Evolutionary conservation across 768 basidiomycete species (phyloP).

Genomic region (Hemileccinum rubropunctum): DNA sequence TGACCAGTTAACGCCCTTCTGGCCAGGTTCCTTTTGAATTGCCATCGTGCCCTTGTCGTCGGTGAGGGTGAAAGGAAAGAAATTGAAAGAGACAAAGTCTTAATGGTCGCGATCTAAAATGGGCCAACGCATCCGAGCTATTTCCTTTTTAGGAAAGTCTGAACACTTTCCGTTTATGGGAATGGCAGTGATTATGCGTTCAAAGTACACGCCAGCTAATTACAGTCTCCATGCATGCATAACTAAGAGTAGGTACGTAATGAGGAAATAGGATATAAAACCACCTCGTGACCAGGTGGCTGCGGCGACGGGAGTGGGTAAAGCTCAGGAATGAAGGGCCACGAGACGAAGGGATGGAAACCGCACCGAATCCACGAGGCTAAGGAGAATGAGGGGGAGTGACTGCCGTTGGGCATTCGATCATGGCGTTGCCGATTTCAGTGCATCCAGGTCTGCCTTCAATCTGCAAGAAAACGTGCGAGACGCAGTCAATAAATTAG

Average conservation of each 20-base stretch:
- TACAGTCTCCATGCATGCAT: constrained; percentile 22
- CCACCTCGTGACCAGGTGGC: constrained; percentile 5
- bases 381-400: constrained; percentile 6
- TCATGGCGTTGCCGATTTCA: constrained; percentile 34
- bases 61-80: constrained; percentile 13
- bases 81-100: constrained; percentile 2
- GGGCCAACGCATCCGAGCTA: background rate
- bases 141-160: constrained; percentile 2
- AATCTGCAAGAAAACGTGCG: constrained; percentile 47
- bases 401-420: constrained; percentile 15
- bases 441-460: constrained; percentile 61
- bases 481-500: constrained; percentile 38
- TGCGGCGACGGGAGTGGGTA: background rate
- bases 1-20: constrained; percentile 91
- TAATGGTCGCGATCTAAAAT: constrained; percentile 9
- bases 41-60: constrained; percentile 52
- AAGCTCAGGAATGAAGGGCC: constrained; percentile 12
- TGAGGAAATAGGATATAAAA: constrained; percentile 26
- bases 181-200: constrained; percentile 6
- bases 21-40: constrained; percentile 82
- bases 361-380: constrained; percentile 39
- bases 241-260: constrained; percentile 28
- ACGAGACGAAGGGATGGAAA: constrained; percentile 24
- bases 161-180: constrained; percentile 4
- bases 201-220: constrained; percentile 23